phyloP scores from a whole-genome alignment of 208 protist genomes.

The Leishmania arabica region DNA sequence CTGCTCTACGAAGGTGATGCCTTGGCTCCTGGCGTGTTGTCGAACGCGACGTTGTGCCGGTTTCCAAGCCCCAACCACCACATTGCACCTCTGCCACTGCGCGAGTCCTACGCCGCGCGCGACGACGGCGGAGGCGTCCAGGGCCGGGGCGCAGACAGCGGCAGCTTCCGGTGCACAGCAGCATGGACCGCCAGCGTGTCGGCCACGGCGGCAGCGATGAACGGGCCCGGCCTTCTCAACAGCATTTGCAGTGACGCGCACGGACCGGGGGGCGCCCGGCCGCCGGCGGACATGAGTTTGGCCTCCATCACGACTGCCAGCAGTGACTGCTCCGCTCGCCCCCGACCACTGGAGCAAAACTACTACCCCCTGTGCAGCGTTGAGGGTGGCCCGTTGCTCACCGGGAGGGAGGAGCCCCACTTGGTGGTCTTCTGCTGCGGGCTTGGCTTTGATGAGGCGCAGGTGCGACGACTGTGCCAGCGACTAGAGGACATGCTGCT shows the following conservation, averaged over 20 bases:
- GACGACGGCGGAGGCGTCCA: conserved; percentile 1
- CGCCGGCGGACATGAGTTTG: conserved; percentile 1
- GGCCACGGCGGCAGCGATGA: conserved; percentile 9
- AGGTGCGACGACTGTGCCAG: conserved; percentile 49
- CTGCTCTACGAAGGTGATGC: conserved; percentile 65
- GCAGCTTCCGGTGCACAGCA: conserved; percentile 5
- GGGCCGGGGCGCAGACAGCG: conserved; percentile 1
- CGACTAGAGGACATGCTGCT: conserved; percentile 55
- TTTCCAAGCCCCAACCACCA: conserved; percentile 24
- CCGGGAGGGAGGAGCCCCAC: conserved; percentile 40
- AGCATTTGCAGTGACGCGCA: background rate
- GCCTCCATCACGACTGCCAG: conserved; percentile 25
- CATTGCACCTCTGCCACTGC: conserved; percentile 19
- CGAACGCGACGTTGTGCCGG: conserved; percentile 55
- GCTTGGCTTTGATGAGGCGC: conserved; percentile 49
- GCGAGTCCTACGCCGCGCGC: conserved; percentile 1
- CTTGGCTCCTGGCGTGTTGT: conserved; percentile 54
- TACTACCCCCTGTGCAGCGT: conserved; percentile 44
- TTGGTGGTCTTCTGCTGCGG: conserved; percentile 65
- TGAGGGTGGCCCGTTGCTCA: conserved; percentile 32
- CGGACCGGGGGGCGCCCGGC: background rate
- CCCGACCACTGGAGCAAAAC: conserved; percentile 27
- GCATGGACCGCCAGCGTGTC: background rate
- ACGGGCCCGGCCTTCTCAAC: conserved; percentile 11
- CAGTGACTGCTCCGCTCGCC: conserved; percentile 12